A percentile compares a stretch with the other conserved stretches of the same genome.
Evolutionary conservation across 108 stramenopile genomes (phyloP).

Genomic region (Aurantiochytrium sp.): DNA sequence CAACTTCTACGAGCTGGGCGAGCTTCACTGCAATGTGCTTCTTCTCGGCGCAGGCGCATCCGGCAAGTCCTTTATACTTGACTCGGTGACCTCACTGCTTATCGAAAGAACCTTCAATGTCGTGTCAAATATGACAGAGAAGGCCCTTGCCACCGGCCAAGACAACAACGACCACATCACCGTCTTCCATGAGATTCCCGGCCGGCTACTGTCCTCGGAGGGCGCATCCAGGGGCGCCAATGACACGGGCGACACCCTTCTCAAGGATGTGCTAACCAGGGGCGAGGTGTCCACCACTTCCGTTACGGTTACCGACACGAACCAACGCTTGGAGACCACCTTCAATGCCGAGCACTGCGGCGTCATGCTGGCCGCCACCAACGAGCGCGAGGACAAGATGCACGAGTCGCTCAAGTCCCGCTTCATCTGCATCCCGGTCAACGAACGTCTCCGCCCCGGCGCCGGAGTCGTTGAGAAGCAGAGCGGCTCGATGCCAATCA

Average conservation of each 20-base stretch:
- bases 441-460: neutral
- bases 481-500: neutral
- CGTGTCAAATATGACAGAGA: neutral
- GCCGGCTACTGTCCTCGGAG: neutral
- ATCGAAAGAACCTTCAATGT: neutral
- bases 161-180: neutral
- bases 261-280: neutral
- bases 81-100: neutral
- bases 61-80: neutral
- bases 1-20: neutral
- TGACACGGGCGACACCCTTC: neutral
- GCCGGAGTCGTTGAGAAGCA: neutral
- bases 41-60: neutral
- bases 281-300: neutral
- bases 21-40: neutral
- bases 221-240: neutral
- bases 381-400: neutral
- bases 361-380: neutral
- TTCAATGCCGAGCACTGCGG: neutral
- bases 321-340: neutral
- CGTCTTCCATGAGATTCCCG: neutral
- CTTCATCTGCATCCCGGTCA: neutral
- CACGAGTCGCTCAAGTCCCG: neutral
- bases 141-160: neutral
- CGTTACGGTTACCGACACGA: neutral